Conservation (phyloP, 495 filamentous ascomycete genomes). For the Halenospora varia region DNA sequence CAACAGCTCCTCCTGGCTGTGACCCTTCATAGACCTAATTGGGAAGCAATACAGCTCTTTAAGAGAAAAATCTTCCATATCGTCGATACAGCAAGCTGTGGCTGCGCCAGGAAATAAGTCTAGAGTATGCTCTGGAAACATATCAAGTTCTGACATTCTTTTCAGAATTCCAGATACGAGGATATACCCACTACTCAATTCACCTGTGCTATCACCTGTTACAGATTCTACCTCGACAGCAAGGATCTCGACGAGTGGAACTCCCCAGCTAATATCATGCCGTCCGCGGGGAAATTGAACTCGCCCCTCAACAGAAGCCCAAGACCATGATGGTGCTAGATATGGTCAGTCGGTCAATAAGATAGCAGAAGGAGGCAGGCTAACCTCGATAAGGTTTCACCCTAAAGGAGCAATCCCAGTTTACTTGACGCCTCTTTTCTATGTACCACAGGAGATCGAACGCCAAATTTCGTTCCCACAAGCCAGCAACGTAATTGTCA, state of each 20-base stretch:
- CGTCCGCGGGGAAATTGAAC: too few species aligned
- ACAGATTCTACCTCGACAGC: background rate
- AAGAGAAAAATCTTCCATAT: too few species aligned
- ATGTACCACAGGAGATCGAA: background rate
- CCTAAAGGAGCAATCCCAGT: background rate
- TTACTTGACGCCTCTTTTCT: background rate
- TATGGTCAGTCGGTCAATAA: too few species aligned
- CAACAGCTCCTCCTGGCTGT: too few species aligned
- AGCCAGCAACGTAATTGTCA: background rate
- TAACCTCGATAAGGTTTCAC: background rate
- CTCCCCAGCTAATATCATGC: background rate
- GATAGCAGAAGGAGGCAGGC: too few species aligned
- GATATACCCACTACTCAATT: background rate
- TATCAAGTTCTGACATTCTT: too few species aligned
- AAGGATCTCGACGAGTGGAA: background rate
- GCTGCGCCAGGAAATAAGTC: too few species aligned
- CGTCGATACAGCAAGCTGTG: too few species aligned
- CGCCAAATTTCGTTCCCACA: background rate
- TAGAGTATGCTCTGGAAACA: too few species aligned
- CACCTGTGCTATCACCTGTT: background rate
- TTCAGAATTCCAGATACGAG: too few species aligned
- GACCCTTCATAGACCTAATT: too few species aligned
- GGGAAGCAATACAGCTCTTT: too few species aligned
- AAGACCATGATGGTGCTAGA: background rate
- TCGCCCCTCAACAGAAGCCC: background rate